Base-by-base conservation (phyloP, 306 rosid genomes). In the Crotalaria pallida region DNA sequence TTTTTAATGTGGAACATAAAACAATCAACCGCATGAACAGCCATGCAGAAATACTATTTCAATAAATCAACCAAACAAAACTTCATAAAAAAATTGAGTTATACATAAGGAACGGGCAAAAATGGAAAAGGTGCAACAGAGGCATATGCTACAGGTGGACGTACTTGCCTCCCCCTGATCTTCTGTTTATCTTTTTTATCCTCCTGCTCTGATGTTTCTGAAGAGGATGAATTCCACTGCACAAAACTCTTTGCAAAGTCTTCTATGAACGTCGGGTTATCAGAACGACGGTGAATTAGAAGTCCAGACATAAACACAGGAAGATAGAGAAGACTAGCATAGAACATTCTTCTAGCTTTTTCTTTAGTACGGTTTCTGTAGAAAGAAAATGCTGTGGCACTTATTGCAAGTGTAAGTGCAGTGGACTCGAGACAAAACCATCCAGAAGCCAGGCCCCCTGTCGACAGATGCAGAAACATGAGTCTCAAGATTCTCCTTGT, bases 381-480 rank as follows among this genome's bases (percentile, higher is more conserved):
- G 74, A 93, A 93, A 7, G 97, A 88, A 80, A 84, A 90, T 34
- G 96, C 96, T 0, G 96, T 73, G 3, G 90, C 93, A 6, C 74
- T 79, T 75, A 93, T 90, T 48, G 96, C 94, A n/a, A 91, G 87
- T 11, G 97, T 94, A 36, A 94, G 96, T 67, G 50, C 70, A 3
- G 89, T 76, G n/a, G 98, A 88, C 83, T 94, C 98, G 0, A 88
- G 84, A 68, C 89, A 88, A 78, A 94, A 94, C 97, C 98, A 94
- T 57, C 79, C 85, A 13, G 98, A 90, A 69, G 97, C 73, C 77
- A 94, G 40, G 13, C 96, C 97, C 98, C 94, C 98, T 93, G 89
- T 77, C 69, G 40, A 83, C 38, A 85, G 73, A 73, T 76, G 73
- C 66, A 71, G 31, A 53, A 53, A 67, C 17, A 48, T 38, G 58